Evolutionary conservation across 805 yeast species (phyloP).

Genomic region (Suhomyces kilbournensis): DNA sequence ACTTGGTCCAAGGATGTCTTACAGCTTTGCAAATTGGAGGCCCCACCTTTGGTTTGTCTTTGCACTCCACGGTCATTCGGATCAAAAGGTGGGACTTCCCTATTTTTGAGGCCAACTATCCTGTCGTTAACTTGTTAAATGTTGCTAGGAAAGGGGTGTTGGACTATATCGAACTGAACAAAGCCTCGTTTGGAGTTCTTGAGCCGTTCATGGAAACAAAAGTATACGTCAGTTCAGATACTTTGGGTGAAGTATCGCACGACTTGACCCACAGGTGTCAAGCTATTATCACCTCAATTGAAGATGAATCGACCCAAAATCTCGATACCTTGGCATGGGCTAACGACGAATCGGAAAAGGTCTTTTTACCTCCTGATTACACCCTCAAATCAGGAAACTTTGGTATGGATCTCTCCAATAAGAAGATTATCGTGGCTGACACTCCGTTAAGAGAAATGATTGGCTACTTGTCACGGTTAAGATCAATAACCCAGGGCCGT

Average conservation of each 20-base stretch:
- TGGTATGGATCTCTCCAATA: slow-evolving; percentile 27
- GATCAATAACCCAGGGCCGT: slow-evolving; percentile 88
- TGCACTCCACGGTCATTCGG: slow-evolving; percentile 59
- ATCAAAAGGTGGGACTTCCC: slow-evolving; percentile 55
- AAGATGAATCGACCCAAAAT: slow-evolving; percentile 50
- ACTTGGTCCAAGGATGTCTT: slow-evolving; percentile 54
- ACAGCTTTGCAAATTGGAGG: slow-evolving; percentile 72
- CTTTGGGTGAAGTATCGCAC: slow-evolving; percentile 78
- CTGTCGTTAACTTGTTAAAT: slow-evolving; percentile 33
- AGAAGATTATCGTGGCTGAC: slow-evolving; percentile 65
- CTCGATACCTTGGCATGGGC: slow-evolving; percentile 45
- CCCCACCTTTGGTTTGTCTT: slow-evolving; percentile 49
- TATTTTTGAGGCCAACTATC: slow-evolving; percentile 39
- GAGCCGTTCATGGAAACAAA: slow-evolving; percentile 86
- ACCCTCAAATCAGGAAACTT: slow-evolving; percentile 40
- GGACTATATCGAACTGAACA: slow-evolving; percentile 19
- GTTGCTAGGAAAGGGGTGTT: slow-evolving; percentile 40
- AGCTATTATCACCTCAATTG: slow-evolving; percentile 70
- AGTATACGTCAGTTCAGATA: slow-evolving; percentile 64
- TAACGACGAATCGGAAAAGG: slow-evolving; percentile 52
- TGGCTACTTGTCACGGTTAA: slow-evolving; percentile 73
- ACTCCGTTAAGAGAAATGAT: slow-evolving; percentile 89
- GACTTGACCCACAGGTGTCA: slow-evolving; percentile 78
- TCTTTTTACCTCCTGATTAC: slow-evolving; percentile 77
- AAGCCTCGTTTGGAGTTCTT: slow-evolving; percentile 49